Base-by-base conservation (phyloP, 345 rosid genomes). In the Dipteronia sinensis region DNA sequence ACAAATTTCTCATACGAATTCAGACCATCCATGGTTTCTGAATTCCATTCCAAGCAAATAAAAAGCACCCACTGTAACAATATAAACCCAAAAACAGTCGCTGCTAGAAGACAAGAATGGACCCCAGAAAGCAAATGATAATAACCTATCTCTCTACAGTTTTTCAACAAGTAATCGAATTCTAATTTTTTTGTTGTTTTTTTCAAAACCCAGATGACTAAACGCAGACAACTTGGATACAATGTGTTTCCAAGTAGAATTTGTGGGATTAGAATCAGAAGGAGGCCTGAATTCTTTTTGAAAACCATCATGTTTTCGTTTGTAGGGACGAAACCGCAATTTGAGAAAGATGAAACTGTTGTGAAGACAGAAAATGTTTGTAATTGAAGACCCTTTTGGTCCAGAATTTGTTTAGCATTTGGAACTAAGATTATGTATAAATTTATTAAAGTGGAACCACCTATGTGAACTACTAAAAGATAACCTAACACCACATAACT, bases 251-350 rank as follows among this genome's bases (percentile, higher is more conserved):
- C 98, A 25, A 89, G 63, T 0, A 94, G 75, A 23, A 79, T 34
- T 72, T 83, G 90, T 19, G 93, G 93, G 69, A 92, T 78, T 0
- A 90, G 74, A 47, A 94, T 78, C 61, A 86, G 81, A 2, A 90
- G 82, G 1, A 94, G 86, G 2, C 90, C 90, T 0, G 97, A 82
- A 75, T 92, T 86, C 31, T 83, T 82, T 16, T 72, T 80, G 10
- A 92, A 94, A 2, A 84, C 84, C 0, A 85, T 38, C 95, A 90
- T 90, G 87, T 94, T 94, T 76, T 94, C 95, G 19, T 92, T 90
- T 0, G 91, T 92, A 0, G 98, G 98, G 1, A 89, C 67, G 34
- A 90, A 94, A 6, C 98, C 98, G 0, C 92, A 86, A 75, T 77
- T 90, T 7, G 89, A 74, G 22, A 92, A 88, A 0, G 92, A 87